phyloP scores from a whole-genome alignment of 2,329 filamentous ascomycete species.

The Atkinsonella texensis region DNA sequence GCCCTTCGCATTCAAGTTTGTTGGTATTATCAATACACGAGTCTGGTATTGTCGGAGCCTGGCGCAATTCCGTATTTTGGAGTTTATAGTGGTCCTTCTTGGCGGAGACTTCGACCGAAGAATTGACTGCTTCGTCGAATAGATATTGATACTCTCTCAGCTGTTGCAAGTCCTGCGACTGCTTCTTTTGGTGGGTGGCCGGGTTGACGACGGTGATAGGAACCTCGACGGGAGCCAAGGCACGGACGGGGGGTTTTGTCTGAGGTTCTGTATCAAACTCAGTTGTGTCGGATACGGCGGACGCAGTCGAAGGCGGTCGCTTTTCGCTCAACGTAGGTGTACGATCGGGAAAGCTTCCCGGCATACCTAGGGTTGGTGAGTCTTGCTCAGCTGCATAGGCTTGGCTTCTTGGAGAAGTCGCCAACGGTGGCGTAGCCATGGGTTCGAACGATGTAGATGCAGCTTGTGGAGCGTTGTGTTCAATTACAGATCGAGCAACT shows the following conservation, averaged over 20 bases:
- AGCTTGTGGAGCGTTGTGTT: neutral
- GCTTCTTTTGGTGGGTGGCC: slow-evolving; percentile 16
- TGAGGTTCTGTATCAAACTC: slow-evolving; percentile 67
- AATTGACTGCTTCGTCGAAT: slow-evolving; percentile 32
- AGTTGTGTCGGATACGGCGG: slow-evolving; percentile 47
- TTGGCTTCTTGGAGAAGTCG: neutral
- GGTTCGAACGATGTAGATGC: neutral
- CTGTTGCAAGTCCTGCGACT: slow-evolving; percentile 11
- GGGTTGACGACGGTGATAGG: slow-evolving; percentile 17
- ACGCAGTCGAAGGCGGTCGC: slow-evolving; percentile 45
- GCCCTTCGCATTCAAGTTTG: neutral
- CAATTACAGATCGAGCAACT: neutral
- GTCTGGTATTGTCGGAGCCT: neutral
- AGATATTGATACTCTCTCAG: slow-evolving; percentile 37
- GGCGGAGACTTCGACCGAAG: neutral
- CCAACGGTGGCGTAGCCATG: slow-evolving; percentile 3
- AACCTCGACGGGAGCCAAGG: slow-evolving; percentile 15
- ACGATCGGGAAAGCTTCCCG: slow-evolving; percentile 44
- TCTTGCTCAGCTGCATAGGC: slow-evolving; percentile 25
- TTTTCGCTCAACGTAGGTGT: slow-evolving; percentile 30
- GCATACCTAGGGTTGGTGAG: slow-evolving; percentile 56
- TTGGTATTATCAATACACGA: neutral
- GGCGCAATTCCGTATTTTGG: neutral
- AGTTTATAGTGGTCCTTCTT: neutral
- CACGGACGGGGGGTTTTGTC: slow-evolving; percentile 36